phyloP scores from a whole-genome alignment of 225 moss, liverwort and hornwort genomes.

The Pseudisothecium myosuroides region DNA sequence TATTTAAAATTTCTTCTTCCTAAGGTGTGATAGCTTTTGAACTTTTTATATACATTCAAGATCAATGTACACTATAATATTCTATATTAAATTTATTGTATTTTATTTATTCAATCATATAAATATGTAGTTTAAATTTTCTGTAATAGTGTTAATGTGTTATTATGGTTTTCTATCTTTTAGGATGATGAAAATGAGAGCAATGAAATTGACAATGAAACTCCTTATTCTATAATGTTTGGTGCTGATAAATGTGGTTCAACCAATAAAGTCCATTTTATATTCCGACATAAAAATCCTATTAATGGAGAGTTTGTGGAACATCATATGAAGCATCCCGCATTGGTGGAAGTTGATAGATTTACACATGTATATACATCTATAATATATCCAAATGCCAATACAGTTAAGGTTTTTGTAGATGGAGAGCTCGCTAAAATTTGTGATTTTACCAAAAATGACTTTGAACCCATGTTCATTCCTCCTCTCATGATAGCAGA shows the following conservation, averaged over 20 bases:
- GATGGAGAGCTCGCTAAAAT: neutral
- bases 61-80: neutral
- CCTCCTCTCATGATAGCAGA: neutral
- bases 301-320: neutral
- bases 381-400: neutral
- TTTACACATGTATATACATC: neutral
- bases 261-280: neutral
- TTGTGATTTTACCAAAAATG: neutral
- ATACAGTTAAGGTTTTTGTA: neutral
- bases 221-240: neutral
- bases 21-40: neutral
- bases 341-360: neutral
- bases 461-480: neutral
- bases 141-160: too few species aligned
- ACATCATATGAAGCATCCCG: neutral
- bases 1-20: neutral
- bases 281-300: neutral
- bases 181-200: neutral
- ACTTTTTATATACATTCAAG: too few species aligned
- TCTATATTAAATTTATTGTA: neutral
- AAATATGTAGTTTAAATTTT: fast-evolving
- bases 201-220: neutral
- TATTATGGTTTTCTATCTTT: neutral
- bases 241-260: neutral
- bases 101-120: neutral